These are phyloP conservation scores for Aspergillus bridgeri DNA, from an alignment of 495 filamentous ascomycete species.

Conservation along the genomic window DNA sequence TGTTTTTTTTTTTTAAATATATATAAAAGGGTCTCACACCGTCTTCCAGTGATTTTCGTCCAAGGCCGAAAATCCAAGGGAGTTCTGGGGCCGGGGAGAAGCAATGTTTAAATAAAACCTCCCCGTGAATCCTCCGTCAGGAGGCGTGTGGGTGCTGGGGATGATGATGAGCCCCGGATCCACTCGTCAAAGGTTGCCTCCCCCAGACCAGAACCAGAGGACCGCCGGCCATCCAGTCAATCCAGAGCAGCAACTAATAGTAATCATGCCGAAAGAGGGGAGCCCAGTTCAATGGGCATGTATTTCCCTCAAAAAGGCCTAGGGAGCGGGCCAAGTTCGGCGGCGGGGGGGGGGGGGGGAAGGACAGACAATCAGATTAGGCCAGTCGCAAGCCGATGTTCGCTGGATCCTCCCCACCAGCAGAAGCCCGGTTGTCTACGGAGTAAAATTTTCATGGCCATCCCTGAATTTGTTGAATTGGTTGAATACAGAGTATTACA, in stretches of 20 bases:
- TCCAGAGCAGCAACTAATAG: constrained; percentile 8
- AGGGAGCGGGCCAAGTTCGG: constrained; percentile 18
- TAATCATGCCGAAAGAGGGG: constrained; percentile 2
- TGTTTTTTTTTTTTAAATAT: neutral
- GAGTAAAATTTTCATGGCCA: too few relatives aligned
- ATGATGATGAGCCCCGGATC: constrained; percentile 27
- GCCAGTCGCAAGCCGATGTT: constrained; percentile 16
- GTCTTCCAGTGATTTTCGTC: constrained; percentile 11
- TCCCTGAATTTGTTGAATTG: too few relatives aligned
- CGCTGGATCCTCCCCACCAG: neutral
- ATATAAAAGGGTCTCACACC: too few relatives aligned
- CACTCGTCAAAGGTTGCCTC: constrained; percentile 23
- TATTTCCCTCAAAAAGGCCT: constrained; percentile 8
- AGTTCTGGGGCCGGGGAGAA: constrained; percentile 20
- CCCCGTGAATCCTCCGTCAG: constrained; percentile 10
- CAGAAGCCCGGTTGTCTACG: neutral
- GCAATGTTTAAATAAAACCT: constrained; percentile 21
- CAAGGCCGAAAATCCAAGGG: constrained; percentile 19
- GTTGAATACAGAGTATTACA: too few relatives aligned
- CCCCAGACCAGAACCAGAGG: constrained; percentile 25
- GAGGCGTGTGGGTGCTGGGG: constrained; percentile 24
- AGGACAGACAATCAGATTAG: constrained; percentile 13
- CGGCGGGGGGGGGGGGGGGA: constrained; percentile 18
- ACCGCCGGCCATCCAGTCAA: constrained; percentile 8
- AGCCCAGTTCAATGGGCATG: constrained; percentile 1